A percentile compares a stretch with the other conserved stretches of the same genome.
Conservation (phyloP, 352 stramenopile species). For the Thraustotheca clavata region DNA sequence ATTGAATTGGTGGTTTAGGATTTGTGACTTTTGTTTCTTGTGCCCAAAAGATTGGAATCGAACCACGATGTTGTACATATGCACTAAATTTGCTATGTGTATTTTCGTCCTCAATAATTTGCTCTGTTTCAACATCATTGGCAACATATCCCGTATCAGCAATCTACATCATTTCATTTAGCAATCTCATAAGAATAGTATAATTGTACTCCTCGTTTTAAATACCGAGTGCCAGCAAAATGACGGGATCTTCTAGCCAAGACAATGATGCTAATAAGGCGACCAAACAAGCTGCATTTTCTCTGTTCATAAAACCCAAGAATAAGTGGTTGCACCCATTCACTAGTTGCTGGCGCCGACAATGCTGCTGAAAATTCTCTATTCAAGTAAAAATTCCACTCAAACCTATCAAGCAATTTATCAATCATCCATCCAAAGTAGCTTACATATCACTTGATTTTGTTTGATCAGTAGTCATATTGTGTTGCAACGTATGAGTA, state of each 20-base stretch:
- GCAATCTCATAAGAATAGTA: background rate
- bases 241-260: constrained; percentile 94
- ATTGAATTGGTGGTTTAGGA: constrained; percentile 96
- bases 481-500: constrained; percentile 95
- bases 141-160: constrained; percentile 97
- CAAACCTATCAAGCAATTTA: constrained; percentile 35
- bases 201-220: constrained; percentile 85
- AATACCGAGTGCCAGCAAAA: constrained; percentile 98
- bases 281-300: constrained; percentile 94
- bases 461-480: constrained; percentile 86
- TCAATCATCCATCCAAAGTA: background rate
- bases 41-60: constrained; percentile 99
- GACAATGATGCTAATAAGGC: constrained; percentile 93
- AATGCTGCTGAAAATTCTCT: constrained; percentile 86
- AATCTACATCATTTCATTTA: constrained; percentile 38
- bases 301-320: constrained; percentile 96
- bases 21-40: constrained; percentile 97
- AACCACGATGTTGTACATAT: constrained; percentile 97
- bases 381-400: constrained; percentile 97
- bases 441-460: constrained; percentile 91
- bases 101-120: constrained; percentile 89
- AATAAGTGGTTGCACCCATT: constrained; percentile 89
- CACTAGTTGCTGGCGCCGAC: constrained; percentile 70
- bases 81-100: constrained; percentile 92
- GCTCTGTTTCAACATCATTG: constrained; percentile 99